Evolutionary conservation across 2,329 filamentous ascomycete genomes (phyloP).

Genomic region (Trichoderma harzianum): DNA sequence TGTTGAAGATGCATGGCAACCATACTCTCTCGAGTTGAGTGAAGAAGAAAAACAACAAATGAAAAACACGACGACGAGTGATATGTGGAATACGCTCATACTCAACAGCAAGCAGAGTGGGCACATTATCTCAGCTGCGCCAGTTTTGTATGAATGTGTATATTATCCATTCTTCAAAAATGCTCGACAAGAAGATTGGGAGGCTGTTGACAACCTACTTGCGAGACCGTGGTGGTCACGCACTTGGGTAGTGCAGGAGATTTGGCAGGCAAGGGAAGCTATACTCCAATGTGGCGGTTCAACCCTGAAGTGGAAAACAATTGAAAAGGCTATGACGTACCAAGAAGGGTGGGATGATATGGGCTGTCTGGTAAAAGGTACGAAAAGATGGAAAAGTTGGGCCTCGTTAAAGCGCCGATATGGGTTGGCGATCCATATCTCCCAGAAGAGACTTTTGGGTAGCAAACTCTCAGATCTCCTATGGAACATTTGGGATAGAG

Average conservation of each 20-base stretch:
- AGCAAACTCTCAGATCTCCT: neutral
- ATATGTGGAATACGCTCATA: neutral
- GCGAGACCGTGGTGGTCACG: neutral
- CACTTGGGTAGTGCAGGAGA: neutral
- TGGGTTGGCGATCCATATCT: neutral
- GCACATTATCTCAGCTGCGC: neutral
- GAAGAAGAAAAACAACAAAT: neutral
- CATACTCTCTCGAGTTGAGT: neutral
- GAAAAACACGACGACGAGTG: neutral
- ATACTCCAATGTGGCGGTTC: neutral
- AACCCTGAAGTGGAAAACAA: neutral
- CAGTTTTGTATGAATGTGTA: neutral
- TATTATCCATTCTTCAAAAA: neutral
- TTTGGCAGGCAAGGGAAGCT: neutral
- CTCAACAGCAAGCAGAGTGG: neutral
- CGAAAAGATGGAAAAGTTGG: neutral
- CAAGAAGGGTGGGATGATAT: slow-evolving; percentile 1
- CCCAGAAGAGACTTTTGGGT: neutral
- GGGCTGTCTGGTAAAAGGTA: neutral
- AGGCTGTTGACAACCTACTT: neutral
- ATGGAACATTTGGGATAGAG: neutral
- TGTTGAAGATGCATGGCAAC: neutral
- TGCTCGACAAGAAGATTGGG: neutral
- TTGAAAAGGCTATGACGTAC: neutral
- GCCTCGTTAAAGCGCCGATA: neutral